Evolutionary conservation across 208 protist species (phyloP).

Genomic region (Phytomonas sp.): DNA sequence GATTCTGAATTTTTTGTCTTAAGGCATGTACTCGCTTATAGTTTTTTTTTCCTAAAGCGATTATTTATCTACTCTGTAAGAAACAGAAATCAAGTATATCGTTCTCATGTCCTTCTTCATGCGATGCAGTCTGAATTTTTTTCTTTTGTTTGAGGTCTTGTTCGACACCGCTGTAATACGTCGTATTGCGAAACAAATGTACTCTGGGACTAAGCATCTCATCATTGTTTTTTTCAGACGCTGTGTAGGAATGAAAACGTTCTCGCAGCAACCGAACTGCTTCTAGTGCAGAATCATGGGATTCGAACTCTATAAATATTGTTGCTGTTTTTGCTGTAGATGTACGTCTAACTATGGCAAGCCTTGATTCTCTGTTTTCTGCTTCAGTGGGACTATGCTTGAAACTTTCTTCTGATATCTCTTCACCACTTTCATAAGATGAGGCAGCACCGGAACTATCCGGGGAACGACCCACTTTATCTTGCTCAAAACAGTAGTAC

Average conservation of each 20-base stretch:
- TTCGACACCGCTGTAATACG: conserved; percentile 43
- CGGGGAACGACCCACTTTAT: background rate
- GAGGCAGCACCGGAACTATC: background rate
- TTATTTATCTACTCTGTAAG: conserved; percentile 24
- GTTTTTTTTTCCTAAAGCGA: background rate
- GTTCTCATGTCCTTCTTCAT: conserved; percentile 10
- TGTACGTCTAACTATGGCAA: background rate
- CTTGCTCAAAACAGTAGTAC: conserved; percentile 34
- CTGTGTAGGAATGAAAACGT: conserved; percentile 14
- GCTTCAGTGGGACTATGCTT: background rate
- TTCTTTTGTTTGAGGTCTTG: conserved; percentile 16
- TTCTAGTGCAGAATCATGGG: conserved; percentile 32
- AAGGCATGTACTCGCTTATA: background rate
- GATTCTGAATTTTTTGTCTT: background rate
- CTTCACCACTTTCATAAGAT: background rate
- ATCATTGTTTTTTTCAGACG: background rate
- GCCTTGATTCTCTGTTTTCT: background rate
- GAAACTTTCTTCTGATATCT: background rate
- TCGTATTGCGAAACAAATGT: conserved; percentile 34
- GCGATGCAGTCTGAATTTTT: background rate
- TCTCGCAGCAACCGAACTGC: conserved; percentile 34
- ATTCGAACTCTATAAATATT: conserved; percentile 52
- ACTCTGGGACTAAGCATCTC: conserved; percentile 10
- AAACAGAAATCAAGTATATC: conserved; percentile 32
- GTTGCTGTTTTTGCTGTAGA: background rate